Conservation (phyloP, 2,329 filamentous ascomycete genomes). For the Sporothrix curviconia region DNA sequence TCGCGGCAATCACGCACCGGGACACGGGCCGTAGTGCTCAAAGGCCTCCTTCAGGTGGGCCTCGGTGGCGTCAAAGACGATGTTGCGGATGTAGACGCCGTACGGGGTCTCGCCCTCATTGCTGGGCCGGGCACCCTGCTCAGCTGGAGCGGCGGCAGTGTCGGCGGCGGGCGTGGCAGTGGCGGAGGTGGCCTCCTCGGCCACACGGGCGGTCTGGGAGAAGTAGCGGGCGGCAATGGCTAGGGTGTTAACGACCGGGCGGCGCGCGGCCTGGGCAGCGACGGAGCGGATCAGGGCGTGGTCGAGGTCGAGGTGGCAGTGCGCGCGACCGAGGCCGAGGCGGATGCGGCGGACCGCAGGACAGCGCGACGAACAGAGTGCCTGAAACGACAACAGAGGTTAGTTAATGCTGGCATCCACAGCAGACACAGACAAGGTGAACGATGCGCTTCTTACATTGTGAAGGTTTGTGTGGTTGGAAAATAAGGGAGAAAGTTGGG, state of each 20-base stretch:
- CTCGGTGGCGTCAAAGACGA: slow-evolving; percentile 32
- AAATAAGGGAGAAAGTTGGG: too few species aligned
- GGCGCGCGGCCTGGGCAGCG: slow-evolving; percentile 17
- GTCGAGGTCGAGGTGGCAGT: slow-evolving; percentile 25
- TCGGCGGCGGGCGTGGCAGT: too few species aligned
- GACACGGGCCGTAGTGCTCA: slow-evolving; percentile 28
- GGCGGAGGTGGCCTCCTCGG: background rate
- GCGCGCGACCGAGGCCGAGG: slow-evolving; percentile 22
- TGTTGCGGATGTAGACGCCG: slow-evolving; percentile 29
- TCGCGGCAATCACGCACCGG: slow-evolving; percentile 26
- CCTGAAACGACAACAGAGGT: slow-evolving; percentile 23
- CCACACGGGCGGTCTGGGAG: slow-evolving; percentile 21
- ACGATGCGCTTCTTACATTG: slow-evolving; percentile 10
- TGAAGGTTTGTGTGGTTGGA: background rate
- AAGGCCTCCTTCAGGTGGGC: slow-evolving; percentile 29
- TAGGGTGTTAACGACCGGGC: slow-evolving; percentile 13
- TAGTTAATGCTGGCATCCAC: background rate
- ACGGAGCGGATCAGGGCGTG: slow-evolving; percentile 21
- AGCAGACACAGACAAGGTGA: too few species aligned
- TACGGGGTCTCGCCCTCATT: slow-evolving; percentile 17
- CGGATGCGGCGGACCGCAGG: slow-evolving; percentile 28
- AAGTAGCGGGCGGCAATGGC: slow-evolving; percentile 25
- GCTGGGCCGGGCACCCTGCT: background rate
- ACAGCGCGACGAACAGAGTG: slow-evolving; percentile 29
- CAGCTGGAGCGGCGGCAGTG: background rate